Base-by-base conservation (phyloP, 2,329 filamentous ascomycete species). In the Pseudocercospora crystallina region DNA sequence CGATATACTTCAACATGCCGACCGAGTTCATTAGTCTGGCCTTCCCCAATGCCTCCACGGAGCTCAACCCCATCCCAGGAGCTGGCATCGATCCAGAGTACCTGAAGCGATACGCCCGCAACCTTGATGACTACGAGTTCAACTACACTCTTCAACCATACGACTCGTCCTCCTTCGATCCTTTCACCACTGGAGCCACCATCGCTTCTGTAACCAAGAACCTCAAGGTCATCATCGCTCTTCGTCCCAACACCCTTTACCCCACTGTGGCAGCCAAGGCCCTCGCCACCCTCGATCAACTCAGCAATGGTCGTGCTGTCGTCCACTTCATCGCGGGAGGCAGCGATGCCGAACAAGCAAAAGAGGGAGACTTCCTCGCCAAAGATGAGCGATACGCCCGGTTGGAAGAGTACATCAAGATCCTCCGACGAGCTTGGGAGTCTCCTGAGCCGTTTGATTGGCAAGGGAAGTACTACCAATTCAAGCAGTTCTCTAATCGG, bases 291-390 rank as follows among this genome's bases (percentile, higher is more conserved):
- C 76, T 84, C 0, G 80, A 83, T 56, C 81, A 83, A 55, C 76
- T 84, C 20, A 78, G 78, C 62, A 67, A 65, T 2, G 81, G 81
- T 7, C 76, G 81, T 8, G 80, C 76, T 3, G 80, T 84, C 0
- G 81, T 83, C 9, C 81, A 84, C 59, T 82, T 84, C 61, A 84
- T 84, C 55, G 81, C 81, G 0, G 81, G 81, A 26, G 81, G 81
- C 41, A 82, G 75, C 49, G 81, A 84, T 47, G 76, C 66, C 2
- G 81, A 84, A 54, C 81, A 84, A 64, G 80, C 80, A 1, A 73
- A 72, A 20, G 81, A 84, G 62, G 81, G 81, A 9, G 81, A 84
- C 56, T 83, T 81, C 59, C 61, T 83, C 2, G 71, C 61, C 62
- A 84, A 84, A 60, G 75, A 79, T 8, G 69, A 83, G 61, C 76